These are phyloP conservation scores for Mycogone perniciosa DNA, from an alignment of 2,329 filamentous ascomycete species.

Conservation along the genomic window DNA sequence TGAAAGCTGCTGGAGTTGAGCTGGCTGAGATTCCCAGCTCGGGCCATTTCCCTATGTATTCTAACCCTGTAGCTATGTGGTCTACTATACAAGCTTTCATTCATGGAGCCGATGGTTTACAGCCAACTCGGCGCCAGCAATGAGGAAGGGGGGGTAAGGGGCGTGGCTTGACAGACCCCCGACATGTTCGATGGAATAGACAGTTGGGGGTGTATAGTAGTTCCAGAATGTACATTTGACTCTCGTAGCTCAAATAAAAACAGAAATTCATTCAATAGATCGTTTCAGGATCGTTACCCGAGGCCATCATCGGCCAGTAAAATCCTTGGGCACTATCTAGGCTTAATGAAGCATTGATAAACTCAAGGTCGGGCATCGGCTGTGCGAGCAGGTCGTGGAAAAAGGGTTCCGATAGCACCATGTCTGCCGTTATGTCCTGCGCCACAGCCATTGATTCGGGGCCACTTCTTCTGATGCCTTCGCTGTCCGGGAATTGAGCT, in stretches of 20 bases:
- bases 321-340: background rate
- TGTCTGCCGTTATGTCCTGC: conserved; percentile 24
- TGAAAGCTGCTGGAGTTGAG: conserved; percentile 14
- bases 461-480: background rate
- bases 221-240: background rate
- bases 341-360: conserved; percentile 21
- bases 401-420: conserved; percentile 30
- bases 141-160: background rate
- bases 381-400: conserved; percentile 30
- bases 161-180: background rate
- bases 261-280: background rate
- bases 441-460: background rate
- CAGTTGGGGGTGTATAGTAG: background rate
- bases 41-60: conserved; percentile 24
- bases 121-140: background rate
- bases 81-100: background rate
- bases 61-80: conserved; percentile 30
- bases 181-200: background rate
- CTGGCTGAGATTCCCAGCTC: conserved; percentile 17
- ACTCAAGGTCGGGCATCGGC: conserved; percentile 27
- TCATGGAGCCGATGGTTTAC: background rate
- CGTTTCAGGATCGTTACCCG: background rate
- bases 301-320: background rate
- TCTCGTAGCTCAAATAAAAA: background rate
- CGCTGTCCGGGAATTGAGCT: background rate